A percentile compares a stretch with the other conserved stretches of the same genome.
Evolutionary conservation across 495 filamentous ascomycete genomes (phyloP).

Genomic region (Glonium stellatum): DNA sequence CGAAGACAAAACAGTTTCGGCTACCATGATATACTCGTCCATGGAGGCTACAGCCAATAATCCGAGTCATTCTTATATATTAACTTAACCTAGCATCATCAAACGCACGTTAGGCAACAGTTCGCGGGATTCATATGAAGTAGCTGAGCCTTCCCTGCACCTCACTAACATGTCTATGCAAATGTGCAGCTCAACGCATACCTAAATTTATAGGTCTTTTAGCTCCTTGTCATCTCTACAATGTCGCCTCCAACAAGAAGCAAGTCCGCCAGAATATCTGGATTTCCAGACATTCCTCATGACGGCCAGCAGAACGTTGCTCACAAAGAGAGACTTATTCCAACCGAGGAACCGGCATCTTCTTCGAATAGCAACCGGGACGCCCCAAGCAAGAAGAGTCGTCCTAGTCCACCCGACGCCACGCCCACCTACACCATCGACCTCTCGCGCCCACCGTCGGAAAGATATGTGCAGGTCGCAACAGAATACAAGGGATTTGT

Average conservation of each 20-base stretch:
- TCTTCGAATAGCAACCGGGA: background rate
- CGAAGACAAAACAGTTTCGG: too few relatives aligned
- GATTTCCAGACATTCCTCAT: background rate
- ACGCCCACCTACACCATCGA: slow-evolving; percentile 46
- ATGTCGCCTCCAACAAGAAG: background rate
- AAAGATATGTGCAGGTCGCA: slow-evolving; percentile 49
- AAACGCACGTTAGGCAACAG: too few relatives aligned
- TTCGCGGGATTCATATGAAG: background rate
- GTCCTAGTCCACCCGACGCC: background rate
- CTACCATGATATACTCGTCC: too few relatives aligned
- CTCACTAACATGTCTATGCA: background rate
- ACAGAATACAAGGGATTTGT: slow-evolving; percentile 41
- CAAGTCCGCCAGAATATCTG: background rate
- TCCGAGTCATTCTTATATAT: too few relatives aligned
- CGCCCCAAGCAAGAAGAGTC: background rate
- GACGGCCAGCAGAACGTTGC: background rate
- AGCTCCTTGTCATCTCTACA: background rate
- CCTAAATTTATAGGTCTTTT: background rate
- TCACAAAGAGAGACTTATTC: background rate
- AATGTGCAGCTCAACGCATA: background rate
- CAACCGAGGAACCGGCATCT: background rate
- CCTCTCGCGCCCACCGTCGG: slow-evolving; percentile 49
- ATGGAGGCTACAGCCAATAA: too few relatives aligned
- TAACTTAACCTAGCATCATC: too few relatives aligned
- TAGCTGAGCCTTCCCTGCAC: background rate